A percentile compares a stretch with the other conserved stretches of the same genome.
These are phyloP conservation scores for Cordyceps farinosa DNA, from an alignment of 2,329 filamentous ascomycete genomes.

Conservation along the genomic window DNA sequence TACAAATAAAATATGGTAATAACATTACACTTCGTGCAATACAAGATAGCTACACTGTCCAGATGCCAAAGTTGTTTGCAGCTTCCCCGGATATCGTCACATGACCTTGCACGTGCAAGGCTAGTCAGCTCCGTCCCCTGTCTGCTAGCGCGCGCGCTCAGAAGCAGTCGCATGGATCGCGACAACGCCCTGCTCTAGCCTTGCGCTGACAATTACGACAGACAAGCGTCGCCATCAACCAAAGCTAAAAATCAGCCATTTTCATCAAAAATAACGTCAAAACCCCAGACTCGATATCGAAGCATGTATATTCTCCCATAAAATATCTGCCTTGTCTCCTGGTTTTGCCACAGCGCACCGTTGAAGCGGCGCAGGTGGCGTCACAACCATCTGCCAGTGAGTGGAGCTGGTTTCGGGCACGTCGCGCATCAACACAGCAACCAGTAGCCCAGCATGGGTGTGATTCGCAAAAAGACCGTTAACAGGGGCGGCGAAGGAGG, in stretches of 20 bases:
- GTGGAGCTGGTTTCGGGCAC: conserved; percentile 1
- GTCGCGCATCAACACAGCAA: conserved; percentile 8
- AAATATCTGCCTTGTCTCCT: not conserved
- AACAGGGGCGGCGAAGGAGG: conserved; percentile 80
- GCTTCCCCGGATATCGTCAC: not conserved
- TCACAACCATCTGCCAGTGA: conserved; percentile 9
- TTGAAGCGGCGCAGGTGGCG: conserved; percentile 12
- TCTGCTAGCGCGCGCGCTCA: conserved; percentile 5
- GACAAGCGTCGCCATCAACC: conserved; percentile 9
- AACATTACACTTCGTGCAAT: no score
- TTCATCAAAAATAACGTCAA: conserved; percentile 11
- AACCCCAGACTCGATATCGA: not conserved
- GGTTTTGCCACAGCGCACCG: not conserved
- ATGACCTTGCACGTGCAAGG: conserved; percentile 10
- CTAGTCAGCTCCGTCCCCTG: not conserved
- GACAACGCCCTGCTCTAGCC: conserved; percentile 4
- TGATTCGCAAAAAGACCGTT: conserved; percentile 93
- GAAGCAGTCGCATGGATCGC: not conserved
- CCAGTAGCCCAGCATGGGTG: conserved; percentile 61
- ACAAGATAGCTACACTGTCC: no score
- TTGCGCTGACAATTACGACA: conserved; percentile 11
- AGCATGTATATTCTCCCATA: conserved; percentile 12
- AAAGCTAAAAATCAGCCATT: not conserved
- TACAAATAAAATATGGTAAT: no score
- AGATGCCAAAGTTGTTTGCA: no score